These are phyloP conservation scores for Phalaenopsis equestris DNA, from an alignment of 106 monocot genomes.

Conservation along the genomic window DNA sequence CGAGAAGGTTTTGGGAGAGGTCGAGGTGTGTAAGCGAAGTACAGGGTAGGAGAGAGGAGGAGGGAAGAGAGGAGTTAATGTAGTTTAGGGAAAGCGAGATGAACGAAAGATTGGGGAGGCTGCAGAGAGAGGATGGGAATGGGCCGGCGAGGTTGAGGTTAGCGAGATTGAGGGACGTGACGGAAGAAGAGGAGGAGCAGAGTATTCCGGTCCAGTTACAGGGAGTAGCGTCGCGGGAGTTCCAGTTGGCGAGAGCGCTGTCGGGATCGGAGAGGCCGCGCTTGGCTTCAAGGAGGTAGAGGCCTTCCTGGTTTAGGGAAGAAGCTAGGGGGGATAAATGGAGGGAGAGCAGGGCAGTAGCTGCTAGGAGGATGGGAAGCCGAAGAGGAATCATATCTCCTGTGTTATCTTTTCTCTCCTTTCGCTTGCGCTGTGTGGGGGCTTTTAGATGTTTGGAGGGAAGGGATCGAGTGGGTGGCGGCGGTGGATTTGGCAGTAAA, in stretches of 20 bases:
- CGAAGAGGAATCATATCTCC: neutral
- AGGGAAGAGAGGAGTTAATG: slow-evolving; percentile 46
- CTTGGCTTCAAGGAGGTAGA: slow-evolving; percentile 13
- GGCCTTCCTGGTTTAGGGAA: slow-evolving; percentile 13
- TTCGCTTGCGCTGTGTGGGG: neutral
- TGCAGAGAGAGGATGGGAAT: slow-evolving; percentile 39
- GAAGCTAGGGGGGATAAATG: neutral
- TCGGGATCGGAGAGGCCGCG: slow-evolving; percentile 8
- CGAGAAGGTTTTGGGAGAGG: slow-evolving; percentile 49
- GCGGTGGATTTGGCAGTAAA: neutral
- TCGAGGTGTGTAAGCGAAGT: slow-evolving; percentile 35
- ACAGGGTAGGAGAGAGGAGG: slow-evolving; percentile 22
- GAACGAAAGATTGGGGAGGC: slow-evolving; percentile 27
- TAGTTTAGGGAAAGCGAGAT: slow-evolving; percentile 46
- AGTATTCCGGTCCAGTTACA: slow-evolving; percentile 23
- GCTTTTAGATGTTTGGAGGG: neutral
- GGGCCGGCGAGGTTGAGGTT: slow-evolving; percentile 12
- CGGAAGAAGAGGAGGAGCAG: slow-evolving; percentile 11
- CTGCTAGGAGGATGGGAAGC: neutral
- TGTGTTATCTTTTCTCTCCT: neutral
- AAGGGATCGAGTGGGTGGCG: neutral
- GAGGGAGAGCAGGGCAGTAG: slow-evolving; percentile 1
- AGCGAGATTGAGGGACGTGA: slow-evolving; percentile 12
- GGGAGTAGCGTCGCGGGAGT: slow-evolving; percentile 8
- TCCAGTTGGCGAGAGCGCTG: slow-evolving; percentile 13